Percentiles rank a stretch among this genome's conserved stretches.
Evolutionary conservation across 352 stramenopile species (phyloP).

Genomic region (Phytophthora tubulina): DNA sequence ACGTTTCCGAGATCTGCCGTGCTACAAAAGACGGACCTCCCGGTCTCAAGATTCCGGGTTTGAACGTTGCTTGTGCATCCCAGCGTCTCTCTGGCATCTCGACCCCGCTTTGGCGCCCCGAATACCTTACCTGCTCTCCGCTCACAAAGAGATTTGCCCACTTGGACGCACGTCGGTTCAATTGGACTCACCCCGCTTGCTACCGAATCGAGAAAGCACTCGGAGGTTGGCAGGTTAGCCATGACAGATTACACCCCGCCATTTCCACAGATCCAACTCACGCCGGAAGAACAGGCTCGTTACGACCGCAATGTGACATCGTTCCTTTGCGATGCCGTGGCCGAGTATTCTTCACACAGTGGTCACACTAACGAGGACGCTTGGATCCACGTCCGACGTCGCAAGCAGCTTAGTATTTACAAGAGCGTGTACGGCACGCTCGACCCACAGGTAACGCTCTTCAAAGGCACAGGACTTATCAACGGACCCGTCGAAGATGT

Average conservation of each 20-base stretch:
- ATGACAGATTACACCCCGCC: constrained; percentile 45
- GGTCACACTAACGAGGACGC: constrained; percentile 47
- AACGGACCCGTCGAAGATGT: constrained; percentile 48
- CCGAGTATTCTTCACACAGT: constrained; percentile 46
- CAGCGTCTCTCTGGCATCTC: constrained; percentile 36
- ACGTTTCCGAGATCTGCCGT: constrained; percentile 38
- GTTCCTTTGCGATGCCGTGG: constrained; percentile 51
- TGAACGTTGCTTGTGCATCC: constrained; percentile 25
- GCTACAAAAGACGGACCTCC: constrained; percentile 43
- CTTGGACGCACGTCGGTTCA: constrained; percentile 25
- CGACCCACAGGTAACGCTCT: constrained; percentile 53
- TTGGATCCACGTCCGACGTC: constrained; percentile 55
- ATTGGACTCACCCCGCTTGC: constrained; percentile 11
- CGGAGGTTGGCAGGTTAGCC: constrained; percentile 6
- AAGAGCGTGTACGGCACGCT: constrained; percentile 54
- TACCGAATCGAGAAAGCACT: constrained; percentile 1
- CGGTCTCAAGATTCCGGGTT: constrained; percentile 40
- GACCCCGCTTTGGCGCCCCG: constrained; percentile 7
- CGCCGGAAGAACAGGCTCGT: constrained; percentile 40
- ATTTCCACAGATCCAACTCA: constrained; percentile 52
- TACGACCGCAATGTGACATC: constrained; percentile 52
- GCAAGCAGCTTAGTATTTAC: constrained; percentile 54
- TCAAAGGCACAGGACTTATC: constrained; percentile 51
- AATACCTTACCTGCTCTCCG: constrained; percentile 22
- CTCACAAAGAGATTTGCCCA: constrained; percentile 48